Base-by-base conservation (phyloP, 2,329 filamentous ascomycete genomes). In the Calonectria leucothoes region DNA sequence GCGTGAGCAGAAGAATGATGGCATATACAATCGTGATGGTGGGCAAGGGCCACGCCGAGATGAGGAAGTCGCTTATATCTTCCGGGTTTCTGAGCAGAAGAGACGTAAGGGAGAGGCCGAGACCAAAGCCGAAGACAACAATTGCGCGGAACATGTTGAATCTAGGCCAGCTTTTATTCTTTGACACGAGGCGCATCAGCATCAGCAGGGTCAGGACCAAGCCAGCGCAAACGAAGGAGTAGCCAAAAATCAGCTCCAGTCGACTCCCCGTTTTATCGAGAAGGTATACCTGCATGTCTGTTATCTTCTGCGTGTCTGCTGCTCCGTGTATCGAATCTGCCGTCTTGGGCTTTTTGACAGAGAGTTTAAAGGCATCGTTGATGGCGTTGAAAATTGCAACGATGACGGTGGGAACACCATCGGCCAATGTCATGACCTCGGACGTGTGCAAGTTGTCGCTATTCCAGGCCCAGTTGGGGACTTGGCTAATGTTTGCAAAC, bases 1-100 rank as follows among this genome's bases (percentile, higher is more conserved):
- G 72, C n/a, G 64, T 86, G 42, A 82, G 83, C 0, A 75, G 72
- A 1, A 80, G 79, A 11, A 69, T 23, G 23, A 61, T 2, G 0
- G 39, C 29, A 27, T 61, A 69, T n/a, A n/a, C 11, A 2, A 69
- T 61, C 2, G 66, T 49, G 17, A 74, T 33, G 4, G 70, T 71
- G 7, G 72, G 69, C 48, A 74, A 25, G 15, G 37, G 69, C 72
- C 64, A 66, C 1, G 72, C 65, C 4, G 69, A 57, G 12, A 31
- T 1, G 25, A 72, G 27, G 15, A 49, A 74, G 20, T 31, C 45
- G 15, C 14, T 8, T 1, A 49, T 23, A 12, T n/a, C 49, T 14
- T 1, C 29, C 6, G 2, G 17, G 37, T 70, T 70, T 7, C 39
- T 42, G 25, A 23, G 23, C 14, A 73, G 2, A 12, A 70, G 48